Conservation (phyloP, 2,329 filamentous ascomycete genomes). For the Capronia americana region DNA sequence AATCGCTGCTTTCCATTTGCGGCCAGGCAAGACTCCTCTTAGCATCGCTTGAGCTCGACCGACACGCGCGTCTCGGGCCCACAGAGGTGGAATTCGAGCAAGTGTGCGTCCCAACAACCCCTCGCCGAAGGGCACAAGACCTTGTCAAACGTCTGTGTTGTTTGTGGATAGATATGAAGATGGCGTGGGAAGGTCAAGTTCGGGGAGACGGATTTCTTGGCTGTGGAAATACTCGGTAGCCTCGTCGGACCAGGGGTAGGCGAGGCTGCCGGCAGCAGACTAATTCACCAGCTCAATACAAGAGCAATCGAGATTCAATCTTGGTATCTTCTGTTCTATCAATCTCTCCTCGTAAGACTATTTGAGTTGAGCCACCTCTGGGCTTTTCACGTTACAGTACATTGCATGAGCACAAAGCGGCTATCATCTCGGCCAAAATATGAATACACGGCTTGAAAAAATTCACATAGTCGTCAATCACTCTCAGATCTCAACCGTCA, state of each 20-base stretch:
- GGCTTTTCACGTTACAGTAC: constrained; percentile 2
- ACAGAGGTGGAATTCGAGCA: neutral
- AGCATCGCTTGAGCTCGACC: neutral
- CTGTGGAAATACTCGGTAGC: neutral
- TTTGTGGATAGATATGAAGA: neutral
- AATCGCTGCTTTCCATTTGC: neutral
- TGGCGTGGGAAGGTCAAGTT: neutral
- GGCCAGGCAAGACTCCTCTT: neutral
- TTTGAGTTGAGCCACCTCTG: neutral
- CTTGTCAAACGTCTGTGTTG: neutral
- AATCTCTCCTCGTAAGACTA: neutral
- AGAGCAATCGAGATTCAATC: constrained; percentile 1
- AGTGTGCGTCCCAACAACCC: neutral
- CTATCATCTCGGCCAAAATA: constrained; percentile 2
- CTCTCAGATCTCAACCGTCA: constrained; percentile 34
- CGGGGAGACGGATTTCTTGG: neutral
- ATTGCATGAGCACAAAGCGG: neutral
- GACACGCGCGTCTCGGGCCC: neutral
- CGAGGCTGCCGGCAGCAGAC: no score
- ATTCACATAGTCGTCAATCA: neutral
- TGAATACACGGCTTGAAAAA: constrained; percentile 12
- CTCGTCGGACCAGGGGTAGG: neutral
- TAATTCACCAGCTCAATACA: neutral
- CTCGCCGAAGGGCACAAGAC: neutral
- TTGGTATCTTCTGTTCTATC: constrained; percentile 7